These are phyloP conservation scores for Firmiana major DNA, from an alignment of 345 rosid genomes.

Conservation along the genomic window DNA sequence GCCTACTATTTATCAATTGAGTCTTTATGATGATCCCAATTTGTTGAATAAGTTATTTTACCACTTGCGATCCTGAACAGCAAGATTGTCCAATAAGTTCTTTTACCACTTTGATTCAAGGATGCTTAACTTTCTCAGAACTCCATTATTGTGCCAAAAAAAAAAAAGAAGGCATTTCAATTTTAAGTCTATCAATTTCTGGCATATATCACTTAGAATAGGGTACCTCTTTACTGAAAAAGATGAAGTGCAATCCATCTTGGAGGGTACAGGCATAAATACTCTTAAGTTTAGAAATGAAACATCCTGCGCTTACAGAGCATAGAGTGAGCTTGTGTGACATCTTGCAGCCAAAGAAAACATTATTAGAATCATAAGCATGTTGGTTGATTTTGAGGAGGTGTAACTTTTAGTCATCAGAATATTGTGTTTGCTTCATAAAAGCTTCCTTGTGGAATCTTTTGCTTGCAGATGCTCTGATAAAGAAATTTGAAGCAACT, in stretches of 20 bases:
- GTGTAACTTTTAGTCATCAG: background rate
- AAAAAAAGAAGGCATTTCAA: background rate
- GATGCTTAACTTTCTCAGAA: background rate
- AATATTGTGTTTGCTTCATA: background rate
- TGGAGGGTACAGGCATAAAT: background rate
- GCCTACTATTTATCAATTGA: background rate
- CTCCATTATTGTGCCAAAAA: background rate
- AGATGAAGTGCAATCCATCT: background rate
- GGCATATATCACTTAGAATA: background rate
- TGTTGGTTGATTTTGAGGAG: constrained; percentile 8
- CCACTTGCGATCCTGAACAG: background rate
- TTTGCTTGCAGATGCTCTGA: constrained; percentile 46
- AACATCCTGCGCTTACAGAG: background rate
- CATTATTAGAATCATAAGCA: background rate
- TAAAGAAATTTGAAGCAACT: constrained; percentile 46
- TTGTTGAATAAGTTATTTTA: background rate
- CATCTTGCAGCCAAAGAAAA: constrained; percentile 3
- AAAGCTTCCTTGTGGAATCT: constrained; percentile 2
- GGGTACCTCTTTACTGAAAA: background rate
- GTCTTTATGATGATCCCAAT: background rate
- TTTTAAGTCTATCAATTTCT: background rate
- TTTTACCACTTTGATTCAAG: background rate
- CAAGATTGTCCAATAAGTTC: background rate
- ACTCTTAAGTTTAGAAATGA: background rate
- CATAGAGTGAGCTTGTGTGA: background rate